Base-by-base conservation (phyloP, 345 rosid species). In the Psidium guajava region DNA sequence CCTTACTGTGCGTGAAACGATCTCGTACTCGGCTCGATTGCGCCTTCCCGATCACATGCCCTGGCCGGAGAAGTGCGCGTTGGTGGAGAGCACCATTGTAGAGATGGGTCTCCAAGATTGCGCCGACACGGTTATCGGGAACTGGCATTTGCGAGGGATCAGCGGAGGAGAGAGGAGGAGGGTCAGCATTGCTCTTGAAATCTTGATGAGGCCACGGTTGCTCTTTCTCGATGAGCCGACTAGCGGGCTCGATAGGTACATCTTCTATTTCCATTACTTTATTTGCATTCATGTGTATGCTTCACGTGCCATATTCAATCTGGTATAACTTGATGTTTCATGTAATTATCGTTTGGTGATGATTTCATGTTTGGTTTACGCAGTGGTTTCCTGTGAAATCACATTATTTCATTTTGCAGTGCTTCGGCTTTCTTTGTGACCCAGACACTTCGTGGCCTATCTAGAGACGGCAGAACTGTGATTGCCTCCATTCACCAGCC, bases 81-180 rank as follows among this genome's bases (percentile, higher is more conserved):
- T 96, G 87, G 94, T 96, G 56, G 99, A 95, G 88, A 92, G 99
- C 56, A 96, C 98, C 52, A 93, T 96, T 13, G 87, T 94, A 56
- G 99, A 96, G 90, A 95, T 96, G 98, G 99, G 99, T 82, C 95
- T 96, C 42, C 99, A 96, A 83, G 98, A 96, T 27, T 96, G 99
- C 56, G 98, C 99, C 6, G 97, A 95, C 80, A 95, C 99, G 6
- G 98, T 94, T 18, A 92, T 96, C 59, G 99, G 99, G 84, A 96
- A 96, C 75, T 95, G 99, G 99, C 99, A 95, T 92, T 86, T 94
- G 56, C 94, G 98, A 8, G 99, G 99, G 16, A 91, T 96, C 69
- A 96, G 99, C 75, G 98, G 99, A 54, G 99, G 99, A 12, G 99
- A 96, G 89, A 95, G 91, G 95, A 90, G 98, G 82, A 86, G 98